Conservation (phyloP, 78 protist genomes). For the Dictyostelium intermedium region DNA sequence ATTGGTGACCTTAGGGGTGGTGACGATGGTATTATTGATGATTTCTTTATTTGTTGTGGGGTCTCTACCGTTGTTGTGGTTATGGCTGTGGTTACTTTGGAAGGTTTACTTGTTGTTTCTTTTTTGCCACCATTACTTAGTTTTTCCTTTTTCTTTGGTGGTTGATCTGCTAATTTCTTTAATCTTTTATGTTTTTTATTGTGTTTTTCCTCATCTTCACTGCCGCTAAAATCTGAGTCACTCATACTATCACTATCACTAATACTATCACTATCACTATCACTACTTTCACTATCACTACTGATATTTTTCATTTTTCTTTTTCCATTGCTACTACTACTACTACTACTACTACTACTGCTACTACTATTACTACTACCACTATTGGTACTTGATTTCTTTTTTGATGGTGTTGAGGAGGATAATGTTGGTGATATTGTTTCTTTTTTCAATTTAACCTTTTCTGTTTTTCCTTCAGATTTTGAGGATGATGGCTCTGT, state of each 20-base stretch:
- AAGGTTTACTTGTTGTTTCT: background rate
- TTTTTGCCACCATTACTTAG: background rate
- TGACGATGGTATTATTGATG: background rate
- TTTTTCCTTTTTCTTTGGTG: conserved; percentile 12
- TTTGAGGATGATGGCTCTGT: background rate
- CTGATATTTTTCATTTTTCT: conserved; percentile 1
- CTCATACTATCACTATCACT: conserved; percentile 14
- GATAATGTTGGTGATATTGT: conserved; percentile 6
- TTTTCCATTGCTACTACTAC: too few species aligned
- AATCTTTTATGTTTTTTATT: conserved; percentile 42
- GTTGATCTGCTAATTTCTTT: conserved; percentile 25
- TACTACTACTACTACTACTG: background rate
- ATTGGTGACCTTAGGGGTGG: conserved; percentile 10
- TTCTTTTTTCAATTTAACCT: background rate
- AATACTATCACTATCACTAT: background rate
- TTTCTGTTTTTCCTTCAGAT: background rate
- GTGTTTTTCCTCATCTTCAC: conserved; percentile 28
- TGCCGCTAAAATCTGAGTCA: background rate
- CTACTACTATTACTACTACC: conserved; percentile 6
- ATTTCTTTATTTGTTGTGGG: background rate
- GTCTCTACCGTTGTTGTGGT: background rate
- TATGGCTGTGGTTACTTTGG: background rate
- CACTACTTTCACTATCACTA: background rate
- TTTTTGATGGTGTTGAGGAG: conserved; percentile 16
- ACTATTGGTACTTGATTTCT: background rate